A percentile compares a stretch with the other conserved stretches of the same genome.
Evolutionary conservation across 805 yeast genomes (phyloP).

Genomic region (Candida silvicultrix): DNA sequence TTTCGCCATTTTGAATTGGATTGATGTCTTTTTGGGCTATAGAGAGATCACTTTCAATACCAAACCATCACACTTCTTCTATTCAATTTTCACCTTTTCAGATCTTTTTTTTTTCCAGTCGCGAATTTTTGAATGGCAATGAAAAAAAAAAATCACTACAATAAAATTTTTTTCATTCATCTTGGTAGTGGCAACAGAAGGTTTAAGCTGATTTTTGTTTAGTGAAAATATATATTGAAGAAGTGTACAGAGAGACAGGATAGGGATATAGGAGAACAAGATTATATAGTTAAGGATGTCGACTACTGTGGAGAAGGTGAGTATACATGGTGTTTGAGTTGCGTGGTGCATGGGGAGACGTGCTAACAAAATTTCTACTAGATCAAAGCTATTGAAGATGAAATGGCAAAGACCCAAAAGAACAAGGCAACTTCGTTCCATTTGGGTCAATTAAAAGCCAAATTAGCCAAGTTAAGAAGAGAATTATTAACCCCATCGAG

Average conservation of each 20-base stretch:
- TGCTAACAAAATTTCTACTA: conserved; percentile 26
- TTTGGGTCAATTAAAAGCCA: conserved; percentile 95
- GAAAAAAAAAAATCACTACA: background rate
- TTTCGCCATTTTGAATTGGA: background rate
- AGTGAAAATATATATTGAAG: too few relatives aligned
- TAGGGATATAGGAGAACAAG: too few relatives aligned
- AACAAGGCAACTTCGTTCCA: conserved; percentile 97
- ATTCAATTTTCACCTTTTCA: background rate
- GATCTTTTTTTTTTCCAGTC: background rate
- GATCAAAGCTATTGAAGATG: conserved; percentile 88
- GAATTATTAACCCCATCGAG: conserved; percentile 74
- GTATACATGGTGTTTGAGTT: conserved; percentile 2
- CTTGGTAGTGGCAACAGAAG: background rate
- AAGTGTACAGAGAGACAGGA: too few relatives aligned
- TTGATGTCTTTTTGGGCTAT: background rate
- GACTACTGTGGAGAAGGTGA: conserved; percentile 54
- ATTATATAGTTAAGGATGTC: conserved; percentile 39
- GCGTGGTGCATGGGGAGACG: background rate
- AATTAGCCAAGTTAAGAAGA: conserved; percentile 89
- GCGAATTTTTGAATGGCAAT: background rate
- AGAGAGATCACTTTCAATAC: background rate
- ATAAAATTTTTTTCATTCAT: too few relatives aligned
- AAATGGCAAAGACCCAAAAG: conserved; percentile 97
- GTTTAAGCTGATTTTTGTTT: too few relatives aligned
- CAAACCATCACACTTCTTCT: background rate